A percentile compares a stretch with the other conserved stretches of the same genome.
Evolutionary conservation across 176 grass and related monocot species (phyloP).

Genomic region (Hordeum vulgare): MorexV3_pseudomolecules_assembly NC_058519.1:127558525-127559024

Average conservation of each 20-base stretch:
- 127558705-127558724: constrained; percentile 56
- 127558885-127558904: constrained; percentile 88
- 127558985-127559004: background rate
- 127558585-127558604: constrained; percentile 94
- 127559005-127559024: background rate
- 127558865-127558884: constrained; percentile 63
- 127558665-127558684: constrained; percentile 11
- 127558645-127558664: background rate
- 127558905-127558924: constrained; percentile 10
- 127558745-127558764: constrained; percentile 68
- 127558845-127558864: constrained; percentile 90
- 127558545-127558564: constrained; percentile 99
- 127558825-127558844: constrained; percentile 68
- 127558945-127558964: background rate
- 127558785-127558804: constrained; percentile 93
- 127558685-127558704: background rate
- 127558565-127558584: constrained; percentile 83
- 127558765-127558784: constrained; percentile 84
- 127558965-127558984: background rate
- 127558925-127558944: constrained; percentile 5
- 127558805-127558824: constrained; percentile 85
- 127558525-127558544: constrained; percentile 60
- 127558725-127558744: constrained; percentile 78
- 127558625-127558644: constrained; percentile 83
- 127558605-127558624: constrained; percentile 95